Conservation (phyloP, 2,329 filamentous ascomycete genomes). For the Anisogramma anomala region DNA sequence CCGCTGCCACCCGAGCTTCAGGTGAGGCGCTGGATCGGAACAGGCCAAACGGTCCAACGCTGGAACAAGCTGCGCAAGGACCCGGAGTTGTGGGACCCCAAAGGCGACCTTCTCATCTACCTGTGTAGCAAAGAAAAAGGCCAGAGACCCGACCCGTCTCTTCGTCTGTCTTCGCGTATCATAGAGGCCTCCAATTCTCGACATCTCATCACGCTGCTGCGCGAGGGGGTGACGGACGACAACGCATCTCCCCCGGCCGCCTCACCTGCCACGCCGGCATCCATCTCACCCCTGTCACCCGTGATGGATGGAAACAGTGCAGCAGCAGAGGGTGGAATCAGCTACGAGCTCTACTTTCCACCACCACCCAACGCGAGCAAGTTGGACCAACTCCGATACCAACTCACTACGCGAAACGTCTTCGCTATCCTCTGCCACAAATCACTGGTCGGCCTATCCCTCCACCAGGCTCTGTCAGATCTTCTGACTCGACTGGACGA, state of each 20-base stretch:
- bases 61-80: conserved; percentile 50
- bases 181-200: conserved; percentile 47
- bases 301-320: conserved; percentile 27
- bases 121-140: conserved; percentile 35
- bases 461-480: conserved; percentile 52
- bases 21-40: conserved; percentile 43
- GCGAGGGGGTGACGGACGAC: conserved; percentile 41
- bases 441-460: conserved; percentile 51
- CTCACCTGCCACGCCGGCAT: conserved; percentile 32
- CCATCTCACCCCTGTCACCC: conserved; percentile 16
- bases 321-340: conserved; percentile 42
- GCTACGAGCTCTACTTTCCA: conserved; percentile 53
- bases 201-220: conserved; percentile 40
- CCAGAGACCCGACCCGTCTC: conserved; percentile 38
- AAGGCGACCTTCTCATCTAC: conserved; percentile 49
- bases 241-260: conserved; percentile 29
- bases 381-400: conserved; percentile 41
- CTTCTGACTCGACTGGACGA: conserved; percentile 48
- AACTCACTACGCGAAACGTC: conserved; percentile 57
- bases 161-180: conserved; percentile 46
- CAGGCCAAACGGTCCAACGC: conserved; percentile 34
- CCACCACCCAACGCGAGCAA: conserved; percentile 38
- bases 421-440: conserved; percentile 54
- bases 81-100: conserved; percentile 48
- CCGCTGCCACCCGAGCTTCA: conserved; percentile 30